Conservation (phyloP, 2,329 filamentous ascomycete genomes). For the Microdochium trichocladiopsis region DNA sequence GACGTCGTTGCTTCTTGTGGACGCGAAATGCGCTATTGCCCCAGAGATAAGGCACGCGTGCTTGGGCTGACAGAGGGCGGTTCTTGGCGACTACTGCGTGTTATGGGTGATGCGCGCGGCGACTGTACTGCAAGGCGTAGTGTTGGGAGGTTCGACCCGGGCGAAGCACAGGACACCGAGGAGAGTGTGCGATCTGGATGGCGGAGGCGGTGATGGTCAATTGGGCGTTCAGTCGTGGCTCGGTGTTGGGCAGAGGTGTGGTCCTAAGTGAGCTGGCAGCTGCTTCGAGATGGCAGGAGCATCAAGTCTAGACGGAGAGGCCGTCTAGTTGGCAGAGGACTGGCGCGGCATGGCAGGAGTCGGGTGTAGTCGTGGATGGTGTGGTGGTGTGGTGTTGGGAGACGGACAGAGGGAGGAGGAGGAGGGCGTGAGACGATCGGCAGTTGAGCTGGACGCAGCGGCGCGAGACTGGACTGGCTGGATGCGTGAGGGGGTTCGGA, state of each 20-base stretch:
- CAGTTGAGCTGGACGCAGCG: background rate
- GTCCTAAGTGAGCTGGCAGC: constrained; percentile 3
- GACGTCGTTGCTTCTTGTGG: too few species aligned
- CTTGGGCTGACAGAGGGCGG: too few species aligned
- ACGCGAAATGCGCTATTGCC: background rate
- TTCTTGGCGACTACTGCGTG: too few species aligned
- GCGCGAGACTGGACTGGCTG: too few species aligned
- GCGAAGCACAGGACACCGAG: background rate
- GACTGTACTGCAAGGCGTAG: too few species aligned
- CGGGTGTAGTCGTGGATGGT: constrained; percentile 3
- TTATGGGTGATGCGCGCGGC: too few species aligned
- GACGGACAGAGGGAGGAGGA: constrained; percentile 4
- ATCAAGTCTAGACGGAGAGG: constrained; percentile 14
- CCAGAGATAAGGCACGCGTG: background rate
- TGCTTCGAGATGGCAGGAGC: constrained; percentile 8
- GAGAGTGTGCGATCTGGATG: background rate
- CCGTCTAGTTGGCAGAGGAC: constrained; percentile 16
- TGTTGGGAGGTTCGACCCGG: background rate
- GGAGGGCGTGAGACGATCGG: background rate
- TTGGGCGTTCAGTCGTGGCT: background rate
- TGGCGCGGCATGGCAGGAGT: constrained; percentile 7
- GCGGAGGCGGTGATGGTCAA: background rate
- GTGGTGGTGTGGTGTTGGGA: constrained; percentile 4
- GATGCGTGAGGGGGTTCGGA: background rate
- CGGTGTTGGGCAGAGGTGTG: constrained; percentile 1